Evolutionary conservation across 331 rosid genomes (phyloP).

Genomic region (Quercus tomentella): DNA sequence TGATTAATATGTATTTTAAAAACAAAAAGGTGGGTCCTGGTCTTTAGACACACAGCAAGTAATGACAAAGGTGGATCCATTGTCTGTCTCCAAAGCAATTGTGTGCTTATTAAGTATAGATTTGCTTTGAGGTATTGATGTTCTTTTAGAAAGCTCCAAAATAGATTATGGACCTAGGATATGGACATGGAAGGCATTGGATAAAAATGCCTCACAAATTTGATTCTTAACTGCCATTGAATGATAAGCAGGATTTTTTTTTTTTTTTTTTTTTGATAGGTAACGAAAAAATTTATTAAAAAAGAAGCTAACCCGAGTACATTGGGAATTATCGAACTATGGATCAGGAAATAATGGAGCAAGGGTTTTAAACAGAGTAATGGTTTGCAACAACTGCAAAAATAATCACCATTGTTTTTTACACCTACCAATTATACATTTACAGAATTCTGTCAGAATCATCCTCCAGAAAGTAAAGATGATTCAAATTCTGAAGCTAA

Average conservation of each 20-base stretch:
- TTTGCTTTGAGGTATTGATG: neutral
- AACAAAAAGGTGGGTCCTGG: neutral
- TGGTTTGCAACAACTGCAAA: neutral
- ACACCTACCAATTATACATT: neutral
- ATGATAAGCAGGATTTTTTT: neutral
- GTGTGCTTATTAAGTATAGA: neutral
- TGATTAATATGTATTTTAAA: neutral
- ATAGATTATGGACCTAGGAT: neutral
- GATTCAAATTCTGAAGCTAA: neutral
- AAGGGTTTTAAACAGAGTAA: neutral
- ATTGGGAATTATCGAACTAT: neutral
- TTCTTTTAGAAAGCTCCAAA: neutral
- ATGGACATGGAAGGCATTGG: no score
- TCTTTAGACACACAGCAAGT: neutral
- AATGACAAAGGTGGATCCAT: neutral
- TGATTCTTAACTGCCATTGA: neutral
- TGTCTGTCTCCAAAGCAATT: neutral
- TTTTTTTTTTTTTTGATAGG: no score
- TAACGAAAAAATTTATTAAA: no score
- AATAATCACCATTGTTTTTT: neutral
- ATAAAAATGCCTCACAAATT: neutral
- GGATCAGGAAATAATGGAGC: neutral
- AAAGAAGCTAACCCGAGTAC: no score
- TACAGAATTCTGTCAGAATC: neutral
- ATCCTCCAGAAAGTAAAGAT: neutral